Evolutionary conservation across 2,329 filamentous ascomycete species (phyloP).

Genomic region (Paramyrothecium sp.): DNA sequence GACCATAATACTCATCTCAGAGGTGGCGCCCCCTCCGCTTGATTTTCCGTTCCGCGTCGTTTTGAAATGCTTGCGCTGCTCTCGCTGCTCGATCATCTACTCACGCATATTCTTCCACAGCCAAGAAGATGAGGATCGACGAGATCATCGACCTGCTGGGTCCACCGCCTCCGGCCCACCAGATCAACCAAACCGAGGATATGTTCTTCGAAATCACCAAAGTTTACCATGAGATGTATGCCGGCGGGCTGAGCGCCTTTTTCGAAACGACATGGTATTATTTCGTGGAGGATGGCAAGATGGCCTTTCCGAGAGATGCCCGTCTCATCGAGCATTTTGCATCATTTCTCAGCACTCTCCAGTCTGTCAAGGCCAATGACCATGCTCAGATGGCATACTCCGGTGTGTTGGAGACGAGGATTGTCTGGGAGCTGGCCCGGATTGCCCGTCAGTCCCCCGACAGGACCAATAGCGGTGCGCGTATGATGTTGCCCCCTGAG

Average conservation of each 20-base stretch:
- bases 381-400: constrained; percentile 52
- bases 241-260: constrained; percentile 69
- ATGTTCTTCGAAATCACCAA: constrained; percentile 65
- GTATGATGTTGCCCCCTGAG: constrained; percentile 41
- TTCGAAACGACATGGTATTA: constrained; percentile 85
- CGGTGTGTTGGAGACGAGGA: constrained; percentile 52
- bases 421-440: constrained; percentile 60
- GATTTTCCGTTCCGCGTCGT: constrained; percentile 25
- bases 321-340: constrained; percentile 65
- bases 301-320: constrained; percentile 49
- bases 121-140: constrained; percentile 64
- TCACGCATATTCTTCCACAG: constrained; percentile 26
- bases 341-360: constrained; percentile 58
- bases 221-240: constrained; percentile 75
- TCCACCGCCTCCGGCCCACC: constrained; percentile 54
- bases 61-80: constrained; percentile 7
- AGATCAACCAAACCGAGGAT: constrained; percentile 49
- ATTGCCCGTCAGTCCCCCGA: constrained; percentile 41
- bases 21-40: constrained; percentile 47
- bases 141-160: constrained; percentile 67
- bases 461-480: constrained; percentile 25
- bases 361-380: constrained; percentile 47
- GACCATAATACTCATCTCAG: constrained; percentile 40
- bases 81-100: constrained; percentile 26
- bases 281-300: constrained; percentile 41